Evolutionary conservation across 495 filamentous ascomycete genomes (phyloP).

Genomic region (Xylaria palmicola): DNA sequence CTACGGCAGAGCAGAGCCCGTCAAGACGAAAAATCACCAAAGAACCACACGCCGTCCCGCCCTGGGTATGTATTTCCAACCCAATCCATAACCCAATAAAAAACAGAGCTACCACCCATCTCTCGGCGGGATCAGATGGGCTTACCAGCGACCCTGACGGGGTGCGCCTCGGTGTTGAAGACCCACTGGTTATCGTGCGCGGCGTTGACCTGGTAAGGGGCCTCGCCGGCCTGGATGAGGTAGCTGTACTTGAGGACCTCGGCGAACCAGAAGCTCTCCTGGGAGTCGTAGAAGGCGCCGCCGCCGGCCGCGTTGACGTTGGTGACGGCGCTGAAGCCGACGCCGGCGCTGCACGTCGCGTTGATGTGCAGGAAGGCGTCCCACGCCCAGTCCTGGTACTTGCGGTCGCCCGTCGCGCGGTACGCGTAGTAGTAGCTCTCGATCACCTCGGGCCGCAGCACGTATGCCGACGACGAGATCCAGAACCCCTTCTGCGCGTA

Average conservation of each 20-base stretch:
- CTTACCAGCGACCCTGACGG: slow-evolving; percentile 55
- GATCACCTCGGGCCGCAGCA: slow-evolving; percentile 79
- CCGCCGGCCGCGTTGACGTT: slow-evolving; percentile 67
- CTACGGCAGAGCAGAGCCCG: not conserved
- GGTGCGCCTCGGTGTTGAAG: slow-evolving; percentile 86
- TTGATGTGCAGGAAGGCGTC: slow-evolving; percentile 73
- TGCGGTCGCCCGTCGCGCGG: slow-evolving; percentile 66
- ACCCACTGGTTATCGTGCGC: slow-evolving; percentile 64
- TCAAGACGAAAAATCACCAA: too few relatives aligned
- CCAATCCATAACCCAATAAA: not conserved
- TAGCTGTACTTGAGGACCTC: slow-evolving; percentile 88
- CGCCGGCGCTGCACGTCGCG: slow-evolving; percentile 57
- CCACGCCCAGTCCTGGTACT: slow-evolving; percentile 86
- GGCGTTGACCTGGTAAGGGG: slow-evolving; percentile 63
- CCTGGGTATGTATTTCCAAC: not conserved
- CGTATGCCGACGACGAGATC: slow-evolving; percentile 60
- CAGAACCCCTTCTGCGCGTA: slow-evolving; percentile 72
- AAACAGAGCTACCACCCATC: not conserved
- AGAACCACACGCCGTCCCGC: not conserved
- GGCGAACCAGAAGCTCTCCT: slow-evolving; percentile 90
- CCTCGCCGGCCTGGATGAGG: slow-evolving; percentile 64
- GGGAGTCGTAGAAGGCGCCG: slow-evolving; percentile 62
- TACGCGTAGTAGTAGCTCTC: slow-evolving; percentile 91
- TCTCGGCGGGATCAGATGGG: slow-evolving; percentile 30
- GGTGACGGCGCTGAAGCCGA: slow-evolving; percentile 63